Percentiles rank a stretch among this genome's conserved stretches.
Conservation (phyloP, 2,329 filamentous ascomycete genomes). For the Arthrinium puccinioides region DNA sequence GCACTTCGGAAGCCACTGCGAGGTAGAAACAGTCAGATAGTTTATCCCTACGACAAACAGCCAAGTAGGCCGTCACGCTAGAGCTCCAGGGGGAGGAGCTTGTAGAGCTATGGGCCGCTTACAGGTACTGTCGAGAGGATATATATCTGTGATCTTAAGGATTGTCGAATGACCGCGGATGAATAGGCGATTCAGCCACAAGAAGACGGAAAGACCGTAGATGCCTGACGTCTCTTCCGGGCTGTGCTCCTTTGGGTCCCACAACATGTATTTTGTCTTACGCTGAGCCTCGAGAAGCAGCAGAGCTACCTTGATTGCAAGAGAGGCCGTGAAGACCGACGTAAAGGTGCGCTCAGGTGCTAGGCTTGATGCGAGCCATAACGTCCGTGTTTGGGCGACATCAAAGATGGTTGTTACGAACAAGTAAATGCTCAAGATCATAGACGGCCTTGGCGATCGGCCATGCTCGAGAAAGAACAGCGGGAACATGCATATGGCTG, state of each 20-base stretch:
- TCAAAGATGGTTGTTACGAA: slow-evolving; percentile 36
- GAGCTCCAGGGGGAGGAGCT: too few species aligned
- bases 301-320: slow-evolving; percentile 12
- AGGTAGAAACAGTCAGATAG: too few species aligned
- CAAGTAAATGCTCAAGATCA: slow-evolving; percentile 32
- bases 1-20: slow-evolving; percentile 8
- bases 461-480: slow-evolving; percentile 9
- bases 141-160: slow-evolving; percentile 25
- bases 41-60: too few species aligned
- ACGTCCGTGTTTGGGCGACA: slow-evolving; percentile 29
- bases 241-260: slow-evolving; percentile 12
- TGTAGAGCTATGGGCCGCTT: too few species aligned
- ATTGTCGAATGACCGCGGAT: slow-evolving; percentile 25
- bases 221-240: slow-evolving; percentile 28
- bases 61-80: too few species aligned
- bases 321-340: slow-evolving; percentile 9
- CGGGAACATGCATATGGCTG: slow-evolving; percentile 8
- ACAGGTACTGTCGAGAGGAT: slow-evolving; percentile 22
- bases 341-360: slow-evolving; percentile 6
- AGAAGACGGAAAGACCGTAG: slow-evolving; percentile 25
- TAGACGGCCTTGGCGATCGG: slow-evolving; percentile 29
- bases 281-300: slow-evolving; percentile 13
- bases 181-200: slow-evolving; percentile 28
- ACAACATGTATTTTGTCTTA: slow-evolving; percentile 11
- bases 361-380: slow-evolving; percentile 9